Evolutionary conservation across 768 basidiomycete species (phyloP).

Genomic region (Rhodotorula graminis): DNA sequence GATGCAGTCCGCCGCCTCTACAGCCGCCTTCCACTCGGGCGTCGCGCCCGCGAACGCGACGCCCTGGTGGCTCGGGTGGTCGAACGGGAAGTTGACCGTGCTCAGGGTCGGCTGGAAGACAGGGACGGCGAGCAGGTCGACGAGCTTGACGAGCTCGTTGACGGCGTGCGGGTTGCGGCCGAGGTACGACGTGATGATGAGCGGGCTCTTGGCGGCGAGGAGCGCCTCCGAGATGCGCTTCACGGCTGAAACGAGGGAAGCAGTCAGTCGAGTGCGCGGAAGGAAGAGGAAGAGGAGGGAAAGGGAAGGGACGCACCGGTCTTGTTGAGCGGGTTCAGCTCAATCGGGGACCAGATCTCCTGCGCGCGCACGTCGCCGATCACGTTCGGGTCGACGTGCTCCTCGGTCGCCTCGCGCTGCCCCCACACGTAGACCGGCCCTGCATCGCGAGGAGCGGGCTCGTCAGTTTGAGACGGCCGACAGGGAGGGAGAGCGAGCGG

Average conservation of each 20-base stretch:
- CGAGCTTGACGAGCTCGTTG: constrained; percentile 52
- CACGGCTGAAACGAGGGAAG: constrained; percentile 27
- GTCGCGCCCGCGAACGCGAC: constrained; percentile 52
- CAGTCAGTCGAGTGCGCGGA: background rate
- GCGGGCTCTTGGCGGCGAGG: constrained; percentile 54
- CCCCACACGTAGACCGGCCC: constrained; percentile 73
- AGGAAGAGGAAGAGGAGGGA: background rate
- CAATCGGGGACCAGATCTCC: constrained; percentile 57
- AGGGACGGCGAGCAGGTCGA: constrained; percentile 56
- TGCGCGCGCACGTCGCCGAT: constrained; percentile 46
- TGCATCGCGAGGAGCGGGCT: background rate
- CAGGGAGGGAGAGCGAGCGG: background rate
- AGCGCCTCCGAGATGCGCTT: constrained; percentile 55
- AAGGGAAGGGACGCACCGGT: constrained; percentile 1
- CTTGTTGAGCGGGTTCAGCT: constrained; percentile 54
- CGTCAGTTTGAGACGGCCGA: background rate
- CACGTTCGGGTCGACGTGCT: constrained; percentile 53
- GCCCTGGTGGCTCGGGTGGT: constrained; percentile 58
- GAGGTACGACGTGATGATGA: constrained; percentile 63
- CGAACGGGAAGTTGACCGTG: constrained; percentile 56
- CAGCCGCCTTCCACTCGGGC: constrained; percentile 47
- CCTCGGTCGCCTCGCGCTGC: constrained; percentile 65
- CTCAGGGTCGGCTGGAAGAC: constrained; percentile 56
- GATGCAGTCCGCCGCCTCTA: constrained; percentile 60
- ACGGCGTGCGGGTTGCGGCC: constrained; percentile 58